Conservation (phyloP, 2,329 filamentous ascomycete species). For the Aureobasidium subglaciale region DNA sequence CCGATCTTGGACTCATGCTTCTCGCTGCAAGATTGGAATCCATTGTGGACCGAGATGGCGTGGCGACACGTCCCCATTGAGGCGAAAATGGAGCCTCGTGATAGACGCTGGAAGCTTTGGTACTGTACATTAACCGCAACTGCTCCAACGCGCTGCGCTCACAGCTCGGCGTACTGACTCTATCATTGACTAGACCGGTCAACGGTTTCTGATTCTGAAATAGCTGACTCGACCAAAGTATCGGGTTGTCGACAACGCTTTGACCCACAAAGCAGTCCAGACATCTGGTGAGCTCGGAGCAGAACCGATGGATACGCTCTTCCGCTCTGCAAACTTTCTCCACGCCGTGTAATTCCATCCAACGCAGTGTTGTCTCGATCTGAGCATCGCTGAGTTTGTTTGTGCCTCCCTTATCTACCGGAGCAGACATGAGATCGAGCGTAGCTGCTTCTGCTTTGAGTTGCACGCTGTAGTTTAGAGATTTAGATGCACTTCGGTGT, state of each 20-base stretch:
- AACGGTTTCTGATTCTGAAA: slow-evolving; percentile 46
- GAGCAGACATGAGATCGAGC: slow-evolving; percentile 77
- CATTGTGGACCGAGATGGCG: slow-evolving; percentile 18
- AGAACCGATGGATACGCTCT: slow-evolving; percentile 89
- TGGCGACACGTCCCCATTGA: slow-evolving; percentile 20
- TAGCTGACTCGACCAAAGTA: slow-evolving; percentile 86
- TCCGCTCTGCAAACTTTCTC: slow-evolving; percentile 94
- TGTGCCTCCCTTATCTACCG: slow-evolving; percentile 76
- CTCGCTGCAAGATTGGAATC: slow-evolving; percentile 49
- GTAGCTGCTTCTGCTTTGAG: slow-evolving; percentile 78
- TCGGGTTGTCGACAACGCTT: slow-evolving; percentile 73
- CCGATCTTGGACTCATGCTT: slow-evolving; percentile 28
- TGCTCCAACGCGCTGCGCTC: neutral
- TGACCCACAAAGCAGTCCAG: slow-evolving; percentile 80
- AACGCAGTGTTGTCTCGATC: slow-evolving; percentile 73
- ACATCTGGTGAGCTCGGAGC: slow-evolving; percentile 79
- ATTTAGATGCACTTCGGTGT: slow-evolving; percentile 38
- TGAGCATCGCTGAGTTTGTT: slow-evolving; percentile 97
- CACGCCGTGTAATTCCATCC: slow-evolving; percentile 73
- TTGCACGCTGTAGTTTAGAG: slow-evolving; percentile 52
- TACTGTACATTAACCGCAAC: neutral
- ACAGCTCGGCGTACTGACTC: neutral
- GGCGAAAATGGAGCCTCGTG: neutral
- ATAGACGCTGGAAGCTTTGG: neutral
- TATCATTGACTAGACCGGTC: neutral